Evolutionary conservation across 768 basidiomycete genomes (phyloP).

Genomic region (Terana coerulea): DNA sequence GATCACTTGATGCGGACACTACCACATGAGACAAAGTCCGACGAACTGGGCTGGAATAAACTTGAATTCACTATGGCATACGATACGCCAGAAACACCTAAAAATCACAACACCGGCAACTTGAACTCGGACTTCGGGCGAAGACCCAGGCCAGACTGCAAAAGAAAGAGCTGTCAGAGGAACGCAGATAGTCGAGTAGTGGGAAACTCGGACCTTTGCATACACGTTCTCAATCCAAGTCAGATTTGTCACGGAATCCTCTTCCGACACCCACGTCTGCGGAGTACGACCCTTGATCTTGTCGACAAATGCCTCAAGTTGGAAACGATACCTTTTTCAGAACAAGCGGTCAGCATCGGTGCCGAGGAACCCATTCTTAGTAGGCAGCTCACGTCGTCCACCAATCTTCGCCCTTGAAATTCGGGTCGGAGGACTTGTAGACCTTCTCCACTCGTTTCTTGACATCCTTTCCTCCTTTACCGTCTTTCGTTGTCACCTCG

Average conservation of each 20-base stretch:
- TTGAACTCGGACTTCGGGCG: conserved; percentile 9
- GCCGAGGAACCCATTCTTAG: background rate
- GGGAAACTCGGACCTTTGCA: conserved; percentile 33
- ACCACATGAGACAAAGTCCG: too few relatives aligned
- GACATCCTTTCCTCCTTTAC: conserved; percentile 40
- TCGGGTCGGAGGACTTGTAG: conserved; percentile 19
- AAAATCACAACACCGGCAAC: too few relatives aligned
- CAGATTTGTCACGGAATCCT: conserved; percentile 56
- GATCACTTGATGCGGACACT: too few relatives aligned
- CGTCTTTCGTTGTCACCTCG: conserved; percentile 22
- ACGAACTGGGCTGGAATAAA: too few relatives aligned
- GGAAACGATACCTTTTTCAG: conserved; percentile 21
- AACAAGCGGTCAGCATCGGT: background rate
- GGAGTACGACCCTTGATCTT: conserved; percentile 48
- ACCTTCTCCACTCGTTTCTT: conserved; percentile 19
- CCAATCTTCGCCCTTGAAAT: conserved; percentile 46
- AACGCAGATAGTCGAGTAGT: too few relatives aligned
- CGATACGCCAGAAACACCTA: too few relatives aligned
- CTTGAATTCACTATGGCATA: too few relatives aligned
- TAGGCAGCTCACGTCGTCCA: conserved; percentile 42
- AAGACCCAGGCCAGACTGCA: conserved; percentile 5
- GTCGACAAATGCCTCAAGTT: conserved; percentile 64
- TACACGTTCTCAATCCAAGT: conserved; percentile 57
- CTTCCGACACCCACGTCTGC: conserved; percentile 48
- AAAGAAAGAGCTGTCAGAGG: background rate